A percentile compares a stretch with the other conserved stretches of the same genome.
Evolutionary conservation across 73 alveolate species (phyloP).

Genomic region (Uronychia setigera): DNA sequence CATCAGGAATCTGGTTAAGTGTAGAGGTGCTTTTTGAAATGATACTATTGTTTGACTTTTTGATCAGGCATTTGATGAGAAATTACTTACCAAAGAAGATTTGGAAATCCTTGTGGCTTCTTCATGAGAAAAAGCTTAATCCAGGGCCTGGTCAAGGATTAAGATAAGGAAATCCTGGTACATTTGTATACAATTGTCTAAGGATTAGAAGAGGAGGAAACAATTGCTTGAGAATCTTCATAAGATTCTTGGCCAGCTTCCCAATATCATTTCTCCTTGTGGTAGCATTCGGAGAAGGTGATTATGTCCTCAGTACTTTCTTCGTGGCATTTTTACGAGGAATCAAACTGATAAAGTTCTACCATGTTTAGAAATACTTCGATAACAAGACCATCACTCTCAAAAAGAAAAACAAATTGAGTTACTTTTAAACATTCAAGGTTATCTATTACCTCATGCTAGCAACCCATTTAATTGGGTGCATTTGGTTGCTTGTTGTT

Average conservation of each 20-base stretch:
- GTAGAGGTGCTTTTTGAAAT: conserved; percentile 58
- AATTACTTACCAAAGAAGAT: background rate
- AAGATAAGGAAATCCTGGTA: background rate
- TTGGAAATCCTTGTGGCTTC: conserved; percentile 56
- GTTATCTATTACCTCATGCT: conserved; percentile 21
- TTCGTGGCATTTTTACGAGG: conserved; percentile 8
- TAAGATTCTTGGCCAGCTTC: background rate
- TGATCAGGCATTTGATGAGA: conserved; percentile 18
- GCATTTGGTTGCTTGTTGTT: conserved; percentile 44
- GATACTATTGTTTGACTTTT: conserved; percentile 37
- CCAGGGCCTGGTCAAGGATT: too few species aligned
- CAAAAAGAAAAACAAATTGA: background rate
- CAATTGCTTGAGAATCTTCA: background rate
- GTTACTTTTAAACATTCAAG: background rate
- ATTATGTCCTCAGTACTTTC: background rate
- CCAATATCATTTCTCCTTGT: conserved; percentile 3
- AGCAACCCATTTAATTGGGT: conserved; percentile 40
- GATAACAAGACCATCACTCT: background rate
- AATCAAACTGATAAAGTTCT: conserved; percentile 14
- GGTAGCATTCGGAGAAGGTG: background rate
- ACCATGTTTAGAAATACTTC: conserved; percentile 3
- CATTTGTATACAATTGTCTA: background rate
- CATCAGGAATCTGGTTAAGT: conserved; percentile 49
- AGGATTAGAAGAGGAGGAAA: background rate
- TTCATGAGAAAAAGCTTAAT: conserved; percentile 38